Percentiles rank a stretch among this genome's conserved stretches.
phyloP scores from a whole-genome alignment of 2,329 filamentous ascomycete genomes.

The Corniculantispora saksenae region DNA sequence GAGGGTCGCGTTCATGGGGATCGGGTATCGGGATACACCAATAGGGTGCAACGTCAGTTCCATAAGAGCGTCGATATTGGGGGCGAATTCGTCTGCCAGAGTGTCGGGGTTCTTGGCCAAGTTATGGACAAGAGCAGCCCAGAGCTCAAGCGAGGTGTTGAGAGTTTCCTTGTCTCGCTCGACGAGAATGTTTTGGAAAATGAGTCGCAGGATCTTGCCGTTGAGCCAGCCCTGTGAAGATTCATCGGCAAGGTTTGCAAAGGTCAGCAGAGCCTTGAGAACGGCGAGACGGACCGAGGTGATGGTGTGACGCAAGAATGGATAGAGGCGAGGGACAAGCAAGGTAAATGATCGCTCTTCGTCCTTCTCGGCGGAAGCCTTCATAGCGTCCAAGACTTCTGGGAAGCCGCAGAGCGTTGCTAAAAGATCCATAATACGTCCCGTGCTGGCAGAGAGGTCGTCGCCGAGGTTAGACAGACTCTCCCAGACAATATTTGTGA shows the following conservation, averaged over 20 bases:
- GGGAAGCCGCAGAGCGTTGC: constrained; percentile 95
- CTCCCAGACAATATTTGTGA: constrained; percentile 96
- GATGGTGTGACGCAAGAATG: constrained; percentile 95
- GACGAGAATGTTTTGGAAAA: constrained; percentile 94
- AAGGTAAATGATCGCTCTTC: constrained; percentile 88
- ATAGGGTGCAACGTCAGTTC: constrained; percentile 86
- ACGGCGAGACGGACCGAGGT: constrained; percentile 93
- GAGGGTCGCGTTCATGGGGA: constrained; percentile 85
- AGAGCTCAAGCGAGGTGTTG: constrained; percentile 81
- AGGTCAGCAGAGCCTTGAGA: constrained; percentile 87
- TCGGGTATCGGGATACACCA: constrained; percentile 84
- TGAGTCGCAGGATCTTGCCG: constrained; percentile 80
- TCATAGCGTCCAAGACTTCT: constrained; percentile 92
- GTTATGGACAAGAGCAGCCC: constrained; percentile 73
- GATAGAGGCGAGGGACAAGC: constrained; percentile 89
- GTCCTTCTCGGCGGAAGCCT: constrained; percentile 78
- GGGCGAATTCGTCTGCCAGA: constrained; percentile 72
- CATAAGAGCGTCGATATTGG: constrained; percentile 79
- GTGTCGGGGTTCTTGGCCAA: constrained; percentile 63
- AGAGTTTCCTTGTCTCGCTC: constrained; percentile 86
- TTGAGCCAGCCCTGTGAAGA: constrained; percentile 89
- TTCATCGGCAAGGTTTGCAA: constrained; percentile 80
- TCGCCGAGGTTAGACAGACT: constrained; percentile 96
- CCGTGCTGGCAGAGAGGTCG: constrained; percentile 94
- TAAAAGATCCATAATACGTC: constrained; percentile 96